Base-by-base conservation (phyloP, 306 rosid genomes). In the Cucurbita maxima region DNA sequence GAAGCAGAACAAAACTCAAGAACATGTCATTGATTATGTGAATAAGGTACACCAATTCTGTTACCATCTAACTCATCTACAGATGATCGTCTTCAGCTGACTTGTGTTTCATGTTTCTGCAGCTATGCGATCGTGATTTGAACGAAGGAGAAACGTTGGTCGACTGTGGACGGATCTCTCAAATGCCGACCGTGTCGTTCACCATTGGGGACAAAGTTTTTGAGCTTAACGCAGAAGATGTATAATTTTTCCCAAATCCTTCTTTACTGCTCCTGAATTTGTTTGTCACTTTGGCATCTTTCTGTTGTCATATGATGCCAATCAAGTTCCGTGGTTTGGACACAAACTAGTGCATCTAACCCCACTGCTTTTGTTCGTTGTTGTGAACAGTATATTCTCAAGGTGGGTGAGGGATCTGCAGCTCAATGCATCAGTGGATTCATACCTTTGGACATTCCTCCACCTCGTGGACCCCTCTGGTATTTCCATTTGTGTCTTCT, bases 381-480 rank as follows among this genome's bases (percentile, higher is more conserved):
- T 54, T 76, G 78, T 82, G 11, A 81, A 74, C 91, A 94, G 96
- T 94, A 94, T 79, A 83, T 88, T 78, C 84, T 94, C 53, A 84
- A 91, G 87, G 83, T 89, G 63, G 92, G 87, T 0, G 84, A 91
- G 78, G 99, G 97, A 63, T 0, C 87, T 84, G 52, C 61, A 66
- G 87, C 89, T 41, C 96, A 91, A 83, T 94, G 99, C 88, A 86
- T 91, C 16, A 94, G 97, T 76, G 97, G 99, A 64, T 94, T 94
- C 78, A 84, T 58, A 12, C 81, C 88, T 68, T 3, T 91, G 80
- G 99, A 94, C 77, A 44, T 91, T 75, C 89, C 99, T 82, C 99
- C 97, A 77, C 97, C 99, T 54, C 86, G 87, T 38, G 99, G 99
- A 71, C 96, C 99, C 72, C 86, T 94, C 79, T 94, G 99, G 99